Conservation (phyloP, 345 rosid genomes). For the Rhizophora mangle region DNA sequence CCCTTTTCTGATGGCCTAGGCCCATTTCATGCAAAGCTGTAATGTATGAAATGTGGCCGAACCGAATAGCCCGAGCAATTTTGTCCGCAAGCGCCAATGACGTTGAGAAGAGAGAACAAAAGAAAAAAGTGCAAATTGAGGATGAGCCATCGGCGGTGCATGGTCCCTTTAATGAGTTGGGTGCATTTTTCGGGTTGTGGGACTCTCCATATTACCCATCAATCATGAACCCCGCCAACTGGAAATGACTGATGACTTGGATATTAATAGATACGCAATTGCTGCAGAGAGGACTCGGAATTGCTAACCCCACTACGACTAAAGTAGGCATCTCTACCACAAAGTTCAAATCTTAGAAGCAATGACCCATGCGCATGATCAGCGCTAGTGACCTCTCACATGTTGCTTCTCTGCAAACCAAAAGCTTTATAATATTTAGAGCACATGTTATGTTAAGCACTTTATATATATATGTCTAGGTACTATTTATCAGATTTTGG, state of each 20-base stretch:
- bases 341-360: conserved; percentile 16
- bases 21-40: too few relatives aligned
- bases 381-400: conserved; percentile 29
- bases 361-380: conserved; percentile 25
- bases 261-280: background rate
- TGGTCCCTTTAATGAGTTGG: too few relatives aligned
- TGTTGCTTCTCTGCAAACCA: conserved; percentile 30
- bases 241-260: conserved; percentile 2
- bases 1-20: too few relatives aligned
- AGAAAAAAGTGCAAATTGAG: too few relatives aligned
- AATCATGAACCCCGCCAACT: conserved; percentile 5
- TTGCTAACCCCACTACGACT: conserved; percentile 6
- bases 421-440: background rate
- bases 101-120: too few relatives aligned
- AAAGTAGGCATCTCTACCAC: background rate
- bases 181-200: too few relatives aligned
- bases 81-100: too few relatives aligned
- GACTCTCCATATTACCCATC: too few relatives aligned
- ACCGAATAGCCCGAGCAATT: too few relatives aligned
- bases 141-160: too few relatives aligned
- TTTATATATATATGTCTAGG: background rate
- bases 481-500: conserved; percentile 10
- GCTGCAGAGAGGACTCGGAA: background rate
- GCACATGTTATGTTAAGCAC: background rate
- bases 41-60: too few relatives aligned